Conservation (phyloP, 805 yeast species). For the Blastobotrys peoriensis region DNA sequence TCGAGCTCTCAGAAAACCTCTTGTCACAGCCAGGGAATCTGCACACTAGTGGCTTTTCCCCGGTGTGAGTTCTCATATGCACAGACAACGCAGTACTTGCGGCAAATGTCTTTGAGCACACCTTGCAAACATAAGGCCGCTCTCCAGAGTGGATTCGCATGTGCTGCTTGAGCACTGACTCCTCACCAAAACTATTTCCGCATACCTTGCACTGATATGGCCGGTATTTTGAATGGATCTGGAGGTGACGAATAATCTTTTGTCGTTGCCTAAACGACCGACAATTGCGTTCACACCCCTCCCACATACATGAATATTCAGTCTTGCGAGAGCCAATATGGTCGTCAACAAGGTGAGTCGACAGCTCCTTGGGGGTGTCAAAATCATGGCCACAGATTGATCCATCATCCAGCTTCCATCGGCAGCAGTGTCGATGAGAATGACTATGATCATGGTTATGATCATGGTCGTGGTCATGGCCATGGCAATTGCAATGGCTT, state of each 20-base stretch:
- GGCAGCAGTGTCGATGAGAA: conserved; percentile 26
- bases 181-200: conserved; percentile 66
- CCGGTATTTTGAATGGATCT: conserved; percentile 78
- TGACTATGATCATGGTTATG: conserved; percentile 3
- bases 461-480: conserved; percentile 6
- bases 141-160: conserved; percentile 83
- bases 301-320: conserved; percentile 70
- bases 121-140: conserved; percentile 68
- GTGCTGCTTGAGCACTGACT: conserved; percentile 74
- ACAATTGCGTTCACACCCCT: conserved; percentile 56
- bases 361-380: conserved; percentile 51
- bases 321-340: conserved; percentile 76
- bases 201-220: conserved; percentile 74
- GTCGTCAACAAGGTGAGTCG: conserved; percentile 57
- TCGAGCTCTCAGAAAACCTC: conserved; percentile 82
- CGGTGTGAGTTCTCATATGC: conserved; percentile 82
- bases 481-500: background rate
- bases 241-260: conserved; percentile 78
- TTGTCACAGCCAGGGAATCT: conserved; percentile 76
- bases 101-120: conserved; percentile 74
- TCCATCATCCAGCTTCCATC: conserved; percentile 35
- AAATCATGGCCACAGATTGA: conserved; percentile 47
- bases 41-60: conserved; percentile 80
- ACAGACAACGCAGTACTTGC: conserved; percentile 78
- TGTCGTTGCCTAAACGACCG: conserved; percentile 75